Evolutionary conservation across 305 asterid genomes (phyloP), one percentile per base, ranked within the genome.

Genomic region (Fraxinus baroniana): DNA sequence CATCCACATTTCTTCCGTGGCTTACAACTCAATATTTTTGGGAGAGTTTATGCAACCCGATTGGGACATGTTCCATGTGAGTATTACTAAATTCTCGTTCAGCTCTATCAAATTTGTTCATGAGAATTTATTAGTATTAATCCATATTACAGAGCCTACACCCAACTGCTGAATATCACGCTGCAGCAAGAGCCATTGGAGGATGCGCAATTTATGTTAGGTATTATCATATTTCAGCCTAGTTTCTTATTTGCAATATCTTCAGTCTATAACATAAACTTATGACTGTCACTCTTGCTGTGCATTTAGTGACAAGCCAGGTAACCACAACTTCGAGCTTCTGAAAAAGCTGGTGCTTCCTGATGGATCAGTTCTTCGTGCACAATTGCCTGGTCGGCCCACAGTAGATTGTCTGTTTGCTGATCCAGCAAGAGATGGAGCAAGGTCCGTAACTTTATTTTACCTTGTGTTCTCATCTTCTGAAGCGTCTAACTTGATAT

Each of bases 61-160:
- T 83, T 96, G 99, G 99, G 99, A 96, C 87, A 96, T 96, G 99
- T 96, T 96, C 86, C 99, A 96, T 22, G 99, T 96, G 83, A 88
- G 98, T 87, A 74, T 75, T 44, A 46, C 2, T 55, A 36, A 55
- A 52, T 28, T 52, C 20, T 32, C 9, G 2, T 49, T 32, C 26
- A 55, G 49, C 41, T n/a, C 80, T 70, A 13, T 72, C 18, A 37
- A 17, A 3, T n/a, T 52, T 1, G 13, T 36, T 68, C 18, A 8
- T 7, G 52, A 26, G 39, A 74, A 44, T 83, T 86, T 13, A 80
- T 72, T 72, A 81, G 28, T 79, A 79, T 26, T 71, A 10, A 36
- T 36, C 44, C 37, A 22, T 74, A 60, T 80, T 79, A 80, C 90
- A 96, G 99, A 94, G 98, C 87, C 86, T 94, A 86, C 99, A 96